phyloP scores from a whole-genome alignment of 352 stramenopile genomes.

The Globisporangium polare region DNA sequence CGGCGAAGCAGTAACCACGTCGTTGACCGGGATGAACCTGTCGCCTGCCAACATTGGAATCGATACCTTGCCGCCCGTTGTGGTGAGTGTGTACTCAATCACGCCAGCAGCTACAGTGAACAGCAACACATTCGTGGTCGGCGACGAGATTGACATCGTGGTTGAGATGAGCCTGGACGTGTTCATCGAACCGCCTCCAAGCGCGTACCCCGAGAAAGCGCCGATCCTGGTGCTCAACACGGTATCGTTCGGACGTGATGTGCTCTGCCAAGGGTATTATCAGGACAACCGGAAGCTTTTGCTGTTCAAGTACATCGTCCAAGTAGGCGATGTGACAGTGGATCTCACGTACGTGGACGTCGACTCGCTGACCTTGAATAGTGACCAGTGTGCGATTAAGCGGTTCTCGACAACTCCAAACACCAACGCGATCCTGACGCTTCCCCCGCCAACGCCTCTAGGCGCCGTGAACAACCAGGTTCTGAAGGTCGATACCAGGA shows the following conservation, averaged over 20 bases:
- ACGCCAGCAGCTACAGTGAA: conserved; percentile 57
- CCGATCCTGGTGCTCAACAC: conserved; percentile 67
- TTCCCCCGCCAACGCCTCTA: conserved; percentile 48
- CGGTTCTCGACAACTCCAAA: conserved; percentile 76
- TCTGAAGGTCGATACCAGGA: conserved; percentile 61
- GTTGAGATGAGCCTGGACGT: conserved; percentile 72
- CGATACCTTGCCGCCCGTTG: conserved; percentile 47
- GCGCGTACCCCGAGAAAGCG: conserved; percentile 66
- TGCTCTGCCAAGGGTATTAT: conserved; percentile 62
- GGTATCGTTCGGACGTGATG: conserved; percentile 29
- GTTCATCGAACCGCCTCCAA: conserved; percentile 73
- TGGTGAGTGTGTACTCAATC: conserved; percentile 59
- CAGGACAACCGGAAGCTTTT: conserved; percentile 48
- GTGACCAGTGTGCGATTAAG: conserved; percentile 69
- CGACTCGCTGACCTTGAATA: conserved; percentile 71
- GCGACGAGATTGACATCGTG: conserved; percentile 76
- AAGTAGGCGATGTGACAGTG: conserved; percentile 40
- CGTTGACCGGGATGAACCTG: conserved; percentile 39
- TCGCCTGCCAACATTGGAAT: conserved; percentile 50
- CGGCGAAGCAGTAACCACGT: conserved; percentile 25
- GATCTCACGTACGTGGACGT: conserved; percentile 57
- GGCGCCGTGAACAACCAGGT: conserved; percentile 28
- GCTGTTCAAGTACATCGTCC: conserved; percentile 71
- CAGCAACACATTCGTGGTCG: conserved; percentile 62
- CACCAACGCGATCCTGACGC: conserved; percentile 57